phyloP scores from a whole-genome alignment of 2,329 filamentous ascomycete genomes.

The Orbilia javanica region DNA sequence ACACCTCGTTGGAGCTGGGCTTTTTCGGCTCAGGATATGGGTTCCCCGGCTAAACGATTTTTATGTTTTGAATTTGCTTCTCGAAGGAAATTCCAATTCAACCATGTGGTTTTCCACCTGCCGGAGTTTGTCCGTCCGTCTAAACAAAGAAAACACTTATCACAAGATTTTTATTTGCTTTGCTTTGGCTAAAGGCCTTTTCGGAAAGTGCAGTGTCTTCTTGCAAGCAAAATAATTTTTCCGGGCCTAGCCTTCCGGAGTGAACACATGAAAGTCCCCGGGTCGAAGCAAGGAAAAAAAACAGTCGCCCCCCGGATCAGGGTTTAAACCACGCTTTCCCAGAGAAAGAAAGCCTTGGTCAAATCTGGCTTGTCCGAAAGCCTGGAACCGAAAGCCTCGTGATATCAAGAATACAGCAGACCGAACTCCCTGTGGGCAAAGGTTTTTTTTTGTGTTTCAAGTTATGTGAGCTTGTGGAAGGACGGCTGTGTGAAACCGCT shows the following conservation, averaged over 20 bases:
- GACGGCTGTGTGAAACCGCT: constrained; percentile 37
- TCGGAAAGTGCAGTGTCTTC: constrained; percentile 38
- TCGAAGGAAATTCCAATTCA: constrained; percentile 25
- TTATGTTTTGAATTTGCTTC: constrained; percentile 39
- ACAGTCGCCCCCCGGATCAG: constrained; percentile 26
- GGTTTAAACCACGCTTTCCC: constrained; percentile 17
- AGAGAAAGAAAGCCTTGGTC: constrained; percentile 1
- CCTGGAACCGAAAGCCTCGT: constrained; percentile 40
- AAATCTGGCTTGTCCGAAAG: constrained; percentile 4
- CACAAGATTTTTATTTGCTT: constrained; percentile 19
- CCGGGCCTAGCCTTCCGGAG: constrained; percentile 32
- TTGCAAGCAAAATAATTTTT: constrained; percentile 46
- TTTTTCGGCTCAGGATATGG: constrained; percentile 47
- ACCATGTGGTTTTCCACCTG: constrained; percentile 49
- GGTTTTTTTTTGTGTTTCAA: constrained; percentile 52
- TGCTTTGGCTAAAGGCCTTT: constrained; percentile 32
- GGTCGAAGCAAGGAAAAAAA: constrained; percentile 5
- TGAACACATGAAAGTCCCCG: constrained; percentile 51
- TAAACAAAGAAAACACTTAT: too few species aligned
- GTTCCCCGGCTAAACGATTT: constrained; percentile 56
- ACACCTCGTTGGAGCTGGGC: constrained; percentile 15
- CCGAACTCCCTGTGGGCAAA: constrained; percentile 9
- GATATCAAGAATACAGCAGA: constrained; percentile 19
- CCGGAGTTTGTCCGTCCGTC: constrained; percentile 58
- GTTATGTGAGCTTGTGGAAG: constrained; percentile 49